Base-by-base conservation (phyloP, 257 asterid genomes). In the Salvia miltiorrhiza region DNA sequence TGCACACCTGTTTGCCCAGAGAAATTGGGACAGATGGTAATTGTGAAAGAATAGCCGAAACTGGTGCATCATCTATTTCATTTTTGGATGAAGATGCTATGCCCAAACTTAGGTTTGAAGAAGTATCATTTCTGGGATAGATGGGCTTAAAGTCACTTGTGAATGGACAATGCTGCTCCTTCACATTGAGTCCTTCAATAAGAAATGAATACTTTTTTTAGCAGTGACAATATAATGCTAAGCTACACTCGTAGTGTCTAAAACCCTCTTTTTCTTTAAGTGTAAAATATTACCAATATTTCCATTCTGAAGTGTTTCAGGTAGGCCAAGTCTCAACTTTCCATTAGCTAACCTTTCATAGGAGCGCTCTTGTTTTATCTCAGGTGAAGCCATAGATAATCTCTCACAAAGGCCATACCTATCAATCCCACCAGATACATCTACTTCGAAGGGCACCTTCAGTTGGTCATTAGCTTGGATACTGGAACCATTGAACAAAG, bases 131-230 rank as follows among this genome's bases (percentile, higher is more conserved):
- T 65, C 62, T 73, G 5, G 83, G 70, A 58, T 69, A 72, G 44
- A 67, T 47, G 64, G 77, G 82, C 60, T 77, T 85, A 65, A 81
- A 74, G 49, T 55, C 77, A 62, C 72, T 82, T 48, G 67, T 52
- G 73, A 76, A 82, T 48, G 83, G 65, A 60, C 47, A 74, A 70
- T 79, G 56, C 28, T 67, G 83, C 74, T 85, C 96, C 72, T 71
- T 84, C 73, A 70, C 60, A 67, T 66, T 75, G 70, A 77, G 68
- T 70, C 89, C 98, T 91, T 87, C 72, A 82, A 73, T 66, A 74
- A 70, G 44, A 49, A 63, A 55, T 71, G 50, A 43, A 57, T 73
- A 35, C 39, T 61, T 60, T 28, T 70, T 66, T 65, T 59, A 77
- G 64, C 37, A 20, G 49, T 56, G 45, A 13, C 20, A 41, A 24